Evolutionary conservation across 805 yeast species (phyloP), one percentile per base, ranked within the genome.

Genomic region (Hanseniaspora taiwanica): DNA sequence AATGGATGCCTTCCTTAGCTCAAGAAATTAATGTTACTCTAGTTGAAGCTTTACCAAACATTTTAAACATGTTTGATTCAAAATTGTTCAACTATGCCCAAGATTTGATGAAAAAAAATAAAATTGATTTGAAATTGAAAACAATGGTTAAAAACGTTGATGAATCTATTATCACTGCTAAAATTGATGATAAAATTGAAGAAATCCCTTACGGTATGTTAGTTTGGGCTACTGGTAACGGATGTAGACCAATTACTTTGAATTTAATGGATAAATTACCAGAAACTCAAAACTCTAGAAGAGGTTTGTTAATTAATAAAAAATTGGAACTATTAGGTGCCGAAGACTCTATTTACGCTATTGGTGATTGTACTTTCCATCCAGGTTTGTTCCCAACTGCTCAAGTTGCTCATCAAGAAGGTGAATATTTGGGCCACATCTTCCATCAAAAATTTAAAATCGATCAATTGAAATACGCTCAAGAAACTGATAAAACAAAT

Each of bases 221-320:
- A 50, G 93, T 87, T 47, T 87, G 97, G 97, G 96, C 96, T 44
- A 87, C 96, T 46, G 97, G 97, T 65, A 86, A 87, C 62, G 86
- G 87, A 41, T 86, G 85, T 48, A 77, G 96, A 64, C 77, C 74
- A 35, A 68, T 89, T 38, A 72, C 82, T 38, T 68, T 73, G 47
- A 72, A 74, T 52, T 67, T 87, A 54, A 74, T 83, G 60, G 54
- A 71, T 36, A 71, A 72, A 61, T 67, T 89, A 49, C 80, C 82
- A 35, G 81, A 74, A 52, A 87, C 81, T 65, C 78, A 75, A 62
- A 76, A 78, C 55, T 85, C 94, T 37, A 78, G 93, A 67, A 78
- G 96, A 62, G 97, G 97, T 46, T 70, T 87, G 53, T 69, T 85
- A 48, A 79, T 89, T 44, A 80, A 87, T 63, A 94, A 84, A 42